phyloP scores from a whole-genome alignment of 768 basidiomycete genomes.

The Suillus hirtellus region DNA sequence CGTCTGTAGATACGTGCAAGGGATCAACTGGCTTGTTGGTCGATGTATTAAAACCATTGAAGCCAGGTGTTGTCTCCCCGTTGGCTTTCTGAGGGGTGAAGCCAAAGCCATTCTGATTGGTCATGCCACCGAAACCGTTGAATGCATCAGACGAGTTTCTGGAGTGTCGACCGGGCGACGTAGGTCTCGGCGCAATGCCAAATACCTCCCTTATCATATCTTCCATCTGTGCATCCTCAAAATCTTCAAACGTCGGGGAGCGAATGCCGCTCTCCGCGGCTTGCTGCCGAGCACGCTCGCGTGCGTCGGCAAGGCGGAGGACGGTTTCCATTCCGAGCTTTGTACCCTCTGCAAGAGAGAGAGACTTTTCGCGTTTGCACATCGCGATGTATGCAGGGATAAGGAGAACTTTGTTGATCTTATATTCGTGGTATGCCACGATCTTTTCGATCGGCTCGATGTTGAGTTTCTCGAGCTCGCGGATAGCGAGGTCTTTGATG shows the following conservation, averaged over 20 bases:
- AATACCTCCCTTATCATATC: slow-evolving; percentile 36
- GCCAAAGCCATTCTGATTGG: neutral
- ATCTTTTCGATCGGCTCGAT: slow-evolving; percentile 56
- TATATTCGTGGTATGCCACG: slow-evolving; percentile 52
- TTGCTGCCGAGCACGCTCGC: slow-evolving; percentile 46
- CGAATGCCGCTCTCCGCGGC: slow-evolving; percentile 30
- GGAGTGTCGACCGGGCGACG: slow-evolving; percentile 1
- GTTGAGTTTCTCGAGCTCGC: slow-evolving; percentile 50
- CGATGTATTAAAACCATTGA: neutral
- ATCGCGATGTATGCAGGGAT: slow-evolving; percentile 53
- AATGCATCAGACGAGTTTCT: neutral
- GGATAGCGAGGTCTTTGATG: slow-evolving; percentile 50
- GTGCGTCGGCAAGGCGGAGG: slow-evolving; percentile 49
- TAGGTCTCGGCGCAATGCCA: slow-evolving; percentile 8
- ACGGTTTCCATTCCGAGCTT: slow-evolving; percentile 59
- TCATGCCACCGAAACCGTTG: neutral
- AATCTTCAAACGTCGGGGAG: slow-evolving; percentile 28
- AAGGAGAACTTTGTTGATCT: slow-evolving; percentile 49
- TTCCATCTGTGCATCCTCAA: slow-evolving; percentile 27
- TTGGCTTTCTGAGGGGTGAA: neutral
- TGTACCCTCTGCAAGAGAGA: slow-evolving; percentile 53
- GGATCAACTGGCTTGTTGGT: neutral
- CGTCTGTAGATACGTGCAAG: neutral
- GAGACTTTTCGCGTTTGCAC: slow-evolving; percentile 50
- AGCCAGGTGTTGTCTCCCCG: neutral